Base-by-base conservation (phyloP, 2,329 filamentous ascomycete genomes). In the Westerdykella sp. region DNA sequence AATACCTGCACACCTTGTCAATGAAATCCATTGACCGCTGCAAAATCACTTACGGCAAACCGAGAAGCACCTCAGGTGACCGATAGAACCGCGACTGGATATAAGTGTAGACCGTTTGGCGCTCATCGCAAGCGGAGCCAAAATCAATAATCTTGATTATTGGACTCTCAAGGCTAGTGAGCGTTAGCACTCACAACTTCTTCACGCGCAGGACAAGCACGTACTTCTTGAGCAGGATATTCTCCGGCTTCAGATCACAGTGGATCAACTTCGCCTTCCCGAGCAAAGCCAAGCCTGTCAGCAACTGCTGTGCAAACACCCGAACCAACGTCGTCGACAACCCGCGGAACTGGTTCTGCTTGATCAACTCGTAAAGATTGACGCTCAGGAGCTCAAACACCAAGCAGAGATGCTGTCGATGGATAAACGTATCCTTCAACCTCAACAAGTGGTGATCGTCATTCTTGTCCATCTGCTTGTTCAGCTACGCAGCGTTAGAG, bases 121-220 rank as follows among this genome's bases (percentile, higher is more conserved):
- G 83, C 70, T 98, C 93, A 66, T 98, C 93, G 67, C 93, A 98
- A 12, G 93, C 93, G 31, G 93, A 98, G 35, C 93, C 93, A 63
- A 98, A 98, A 75, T 98, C 93, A 66, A 98, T 98, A 60, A 98
- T 96, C 69, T 98, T 98, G 77, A 98, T 98, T 55, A 98, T 97
- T 3, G 93, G 93, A 59, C 91, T 97, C 67, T 98, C 93, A 34
- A 98, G 81, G 64, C 80, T 83, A 50, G 28, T 16, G 28, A 39
- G 41, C 2, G 40, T 42, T 21, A 42, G 34, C 34, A 5, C 10
- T 25, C 18, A 28, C 12, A 44, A 37, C 46, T 21, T 10, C 36
- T 38, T 16, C 30, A 23, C n/a, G 36, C 28, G 31, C 14, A 40
- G 37, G 10, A 13, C 21, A 7, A 16, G 18, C 42, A 70, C 74